These are phyloP conservation scores for Nymphaea thermarum DNA, from an alignment of 164 flowering plant genomes.

Conservation along the genomic window DNA sequence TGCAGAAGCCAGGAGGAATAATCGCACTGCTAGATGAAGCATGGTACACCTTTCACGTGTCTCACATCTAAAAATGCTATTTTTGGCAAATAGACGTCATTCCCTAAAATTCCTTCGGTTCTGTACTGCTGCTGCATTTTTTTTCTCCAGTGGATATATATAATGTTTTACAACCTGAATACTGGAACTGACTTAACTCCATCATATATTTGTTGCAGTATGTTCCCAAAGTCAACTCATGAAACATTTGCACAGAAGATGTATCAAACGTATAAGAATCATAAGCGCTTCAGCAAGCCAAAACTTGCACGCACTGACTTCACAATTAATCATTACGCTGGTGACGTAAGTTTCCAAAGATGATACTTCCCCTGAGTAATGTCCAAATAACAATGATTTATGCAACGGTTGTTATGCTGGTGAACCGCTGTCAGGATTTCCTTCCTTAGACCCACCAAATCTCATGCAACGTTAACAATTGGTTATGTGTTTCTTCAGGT, in stretches of 20 bases:
- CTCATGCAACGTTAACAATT: no score
- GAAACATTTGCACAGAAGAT: slow-evolving; percentile 84
- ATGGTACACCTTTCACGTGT: slow-evolving; percentile 33
- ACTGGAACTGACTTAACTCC: no score
- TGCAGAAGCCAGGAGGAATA: slow-evolving; percentile 89
- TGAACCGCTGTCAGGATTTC: no score
- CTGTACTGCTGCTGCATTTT: no score
- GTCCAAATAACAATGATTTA: no score
- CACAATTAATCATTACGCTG: slow-evolving; percentile 78
- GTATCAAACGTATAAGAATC: slow-evolving; percentile 66
- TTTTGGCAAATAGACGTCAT: no score
- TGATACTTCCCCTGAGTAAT: no score
- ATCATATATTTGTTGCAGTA: slow-evolving; percentile 28
- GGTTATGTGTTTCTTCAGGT: slow-evolving; percentile 26
- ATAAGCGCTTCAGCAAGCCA: slow-evolving; percentile 84
- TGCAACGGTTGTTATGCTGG: no score
- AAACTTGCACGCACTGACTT: slow-evolving; percentile 69
- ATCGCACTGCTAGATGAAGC: slow-evolving; percentile 89
- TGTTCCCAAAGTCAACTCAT: slow-evolving; percentile 89
- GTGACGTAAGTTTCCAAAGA: slow-evolving; percentile 39
- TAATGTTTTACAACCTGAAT: neutral
- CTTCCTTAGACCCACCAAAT: no score
- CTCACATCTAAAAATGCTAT: neutral
- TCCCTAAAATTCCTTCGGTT: no score
- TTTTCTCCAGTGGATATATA: no score